Conservation (phyloP, 225 moss, liverwort and hornwort species). For the Neckera pumila region DNA sequence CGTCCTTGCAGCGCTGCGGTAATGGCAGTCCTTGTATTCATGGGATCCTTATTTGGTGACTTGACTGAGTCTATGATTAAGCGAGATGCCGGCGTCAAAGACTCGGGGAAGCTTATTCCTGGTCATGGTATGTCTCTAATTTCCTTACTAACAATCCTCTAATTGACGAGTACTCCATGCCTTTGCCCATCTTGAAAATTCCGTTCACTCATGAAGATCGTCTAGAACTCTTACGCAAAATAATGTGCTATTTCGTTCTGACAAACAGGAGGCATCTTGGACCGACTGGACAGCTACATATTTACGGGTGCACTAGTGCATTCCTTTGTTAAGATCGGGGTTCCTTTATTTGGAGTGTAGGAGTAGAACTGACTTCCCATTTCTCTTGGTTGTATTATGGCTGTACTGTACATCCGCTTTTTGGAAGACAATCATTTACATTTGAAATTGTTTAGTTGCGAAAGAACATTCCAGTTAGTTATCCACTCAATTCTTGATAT, state of each 20-base stretch:
- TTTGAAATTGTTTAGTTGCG: not conserved
- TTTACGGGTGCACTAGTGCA: constrained; percentile 96
- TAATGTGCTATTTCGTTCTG: not conserved
- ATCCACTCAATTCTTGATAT: not conserved
- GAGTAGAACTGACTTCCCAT: not conserved
- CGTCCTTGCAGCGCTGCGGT: constrained; percentile 54
- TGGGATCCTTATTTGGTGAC: constrained; percentile 93
- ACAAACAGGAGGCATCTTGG: constrained; percentile 77
- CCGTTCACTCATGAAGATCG: not conserved
- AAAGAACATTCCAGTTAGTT: not conserved
- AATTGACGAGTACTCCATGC: too few species aligned
- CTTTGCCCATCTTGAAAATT: not conserved
- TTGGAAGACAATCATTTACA: not conserved
- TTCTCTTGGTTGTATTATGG: not conserved
- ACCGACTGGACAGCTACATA: constrained; percentile 89
- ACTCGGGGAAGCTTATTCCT: constrained; percentile 90
- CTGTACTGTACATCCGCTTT: too few species aligned
- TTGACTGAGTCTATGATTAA: constrained; percentile 98
- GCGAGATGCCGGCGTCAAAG: constrained; percentile 96
- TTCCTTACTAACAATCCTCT: not conserved
- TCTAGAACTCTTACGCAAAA: not conserved
- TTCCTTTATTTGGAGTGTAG: constrained; percentile 89
- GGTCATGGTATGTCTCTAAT: constrained; percentile 61
- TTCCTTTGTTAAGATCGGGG: constrained; percentile 89
- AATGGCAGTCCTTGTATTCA: constrained; percentile 72